Conservation (phyloP, 257 asterid species). For the Salvia miltiorrhiza region DNA sequence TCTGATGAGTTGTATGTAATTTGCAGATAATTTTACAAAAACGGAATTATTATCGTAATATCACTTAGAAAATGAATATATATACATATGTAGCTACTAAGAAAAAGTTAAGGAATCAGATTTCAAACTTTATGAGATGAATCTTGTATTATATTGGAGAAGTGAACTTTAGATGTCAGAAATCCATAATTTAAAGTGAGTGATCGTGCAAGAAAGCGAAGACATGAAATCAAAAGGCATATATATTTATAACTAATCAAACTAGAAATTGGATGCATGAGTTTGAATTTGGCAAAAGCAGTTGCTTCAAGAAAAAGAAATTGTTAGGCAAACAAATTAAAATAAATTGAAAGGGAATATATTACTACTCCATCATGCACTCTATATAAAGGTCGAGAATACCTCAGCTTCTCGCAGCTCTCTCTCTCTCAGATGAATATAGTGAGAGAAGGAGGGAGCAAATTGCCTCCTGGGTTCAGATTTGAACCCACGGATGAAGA, state of each 20-base stretch:
- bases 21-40: too few relatives aligned
- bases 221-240: background rate
- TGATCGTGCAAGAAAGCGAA: slow-evolving; percentile 13
- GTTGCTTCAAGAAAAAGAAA: slow-evolving; percentile 17
- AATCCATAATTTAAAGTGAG: slow-evolving; percentile 27
- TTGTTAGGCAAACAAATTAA: background rate
- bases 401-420: slow-evolving; percentile 18
- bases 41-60: too few relatives aligned
- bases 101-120: slow-evolving; percentile 25
- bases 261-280: background rate
- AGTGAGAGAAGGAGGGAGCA: slow-evolving; percentile 52
- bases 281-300: slow-evolving; percentile 1
- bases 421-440: slow-evolving; percentile 27
- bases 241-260: background rate
- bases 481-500: slow-evolving; percentile 77
- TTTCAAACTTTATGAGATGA: slow-evolving; percentile 24
- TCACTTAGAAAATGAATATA: background rate
- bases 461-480: slow-evolving; percentile 70
- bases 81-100: background rate
- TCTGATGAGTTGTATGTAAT: too few relatives aligned
- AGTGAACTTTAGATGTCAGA: slow-evolving; percentile 37
- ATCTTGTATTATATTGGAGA: slow-evolving; percentile 12
- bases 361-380: too few relatives aligned
- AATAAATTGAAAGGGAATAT: background rate
- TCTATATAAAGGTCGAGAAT: slow-evolving; percentile 20